Evolutionary conservation across 1,139 yeast genomes (phyloP).

Genomic region (Magnusiomyces paraingens): DNA sequence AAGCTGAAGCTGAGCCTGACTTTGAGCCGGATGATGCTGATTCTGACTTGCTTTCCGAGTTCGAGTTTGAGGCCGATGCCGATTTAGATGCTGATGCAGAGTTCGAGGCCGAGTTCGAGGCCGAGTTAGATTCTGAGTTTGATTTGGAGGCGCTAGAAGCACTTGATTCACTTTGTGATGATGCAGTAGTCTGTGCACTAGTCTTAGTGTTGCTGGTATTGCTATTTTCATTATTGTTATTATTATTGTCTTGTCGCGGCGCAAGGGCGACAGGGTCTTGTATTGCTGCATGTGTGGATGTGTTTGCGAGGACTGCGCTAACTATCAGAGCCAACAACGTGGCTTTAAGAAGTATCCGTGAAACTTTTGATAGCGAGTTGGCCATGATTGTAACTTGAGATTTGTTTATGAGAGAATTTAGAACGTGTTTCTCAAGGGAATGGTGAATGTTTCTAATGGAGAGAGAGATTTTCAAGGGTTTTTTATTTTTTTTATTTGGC

Average conservation of each 20-base stretch:
- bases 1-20: conserved; percentile 2
- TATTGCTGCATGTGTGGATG: not conserved
- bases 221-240: not conserved
- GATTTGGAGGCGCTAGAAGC: conserved; percentile 11
- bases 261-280: not conserved
- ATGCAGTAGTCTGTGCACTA: not conserved
- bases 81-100: conserved; percentile 2
- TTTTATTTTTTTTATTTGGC: too few species aligned
- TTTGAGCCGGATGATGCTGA: conserved; percentile 3
- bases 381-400: too few species aligned
- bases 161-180: conserved; percentile 2
- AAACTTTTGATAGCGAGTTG: not conserved
- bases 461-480: too few species aligned
- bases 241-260: not conserved
- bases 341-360: not conserved
- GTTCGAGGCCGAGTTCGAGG: not conserved
- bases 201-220: not conserved
- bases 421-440: too few species aligned
- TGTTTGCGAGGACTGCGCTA: not conserved
- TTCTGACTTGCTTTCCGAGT: conserved; percentile 2
- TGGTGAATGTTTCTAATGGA: too few species aligned
- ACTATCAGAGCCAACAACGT: not conserved
- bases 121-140: not conserved
- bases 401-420: too few species aligned
- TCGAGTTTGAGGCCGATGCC: not conserved